Evolutionary conservation across 75 land plant genomes (phyloP), one percentile per base, ranked within the genome.

Genomic region (Cryptomeria japonica): DNA sequence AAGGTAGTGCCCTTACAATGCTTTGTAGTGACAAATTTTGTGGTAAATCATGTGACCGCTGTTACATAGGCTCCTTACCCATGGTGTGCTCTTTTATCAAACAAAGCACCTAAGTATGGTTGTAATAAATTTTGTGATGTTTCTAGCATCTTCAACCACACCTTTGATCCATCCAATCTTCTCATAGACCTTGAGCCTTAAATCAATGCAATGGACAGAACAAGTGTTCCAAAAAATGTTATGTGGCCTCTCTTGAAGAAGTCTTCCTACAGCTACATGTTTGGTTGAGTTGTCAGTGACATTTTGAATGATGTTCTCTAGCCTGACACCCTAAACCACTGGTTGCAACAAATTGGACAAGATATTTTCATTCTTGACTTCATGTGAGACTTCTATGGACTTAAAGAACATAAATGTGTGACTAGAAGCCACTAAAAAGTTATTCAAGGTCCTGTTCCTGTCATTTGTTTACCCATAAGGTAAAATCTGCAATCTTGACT

Each of bases 221-320:
- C 95, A 95, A 41, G 95, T 87, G 75, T 89, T 86, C 96, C 96
- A 94, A 86, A 88, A 91, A 14, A 94, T n/a, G 55, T 83, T 90
- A 32, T 93, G 92, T 55, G 82, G 91, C 7, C 86, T 84, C 37
- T 93, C 95, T 34, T 34, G 70, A 37, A 95, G 72, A 87, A 83
- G 91, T 38, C 56, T 89, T 37, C 93, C 94, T 18, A 93, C 92
- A 85, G 77, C 58, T 53, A 38, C 47, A 88, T 88, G 88, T 15
- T 19, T 83, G 0, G 93, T 90, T 39, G 92, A 84, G 83, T 78
- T 80, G 31, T 61, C 89, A 37, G 93, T 94, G n/a, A 95, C 90
- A 38, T 93, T 92, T 84, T 95, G 95, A 55, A 94, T 61, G 3
- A 95, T 94, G 90, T 95, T 91, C 4, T 56, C 83, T 3, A 38